Percentiles rank a stretch among this genome's conserved stretches.
Conservation (phyloP, 345 rosid genomes). For the rapeseed (Brassica napus) region Da-Ae NC_063446.1:2984001-2984500, state of each 20-base stretch:
- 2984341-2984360: slow-evolving; percentile 87
- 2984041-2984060: not conserved
- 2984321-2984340: slow-evolving; percentile 88
- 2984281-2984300: slow-evolving; percentile 99
- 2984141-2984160: slow-evolving; percentile 95
- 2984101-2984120: slow-evolving; percentile 36
- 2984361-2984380: slow-evolving; percentile 46
- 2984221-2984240: slow-evolving; percentile 88
- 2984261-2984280: slow-evolving; percentile 74
- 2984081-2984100: not conserved
- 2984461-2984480: not conserved
- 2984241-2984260: slow-evolving; percentile 81
- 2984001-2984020: slow-evolving; percentile 84
- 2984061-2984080: not conserved
- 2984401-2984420: slow-evolving; percentile 7
- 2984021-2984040: slow-evolving; percentile 78
- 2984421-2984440: not conserved
- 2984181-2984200: slow-evolving; percentile 90
- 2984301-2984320: slow-evolving; percentile 98
- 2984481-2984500: not conserved
- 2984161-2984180: slow-evolving; percentile 97
- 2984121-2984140: slow-evolving; percentile 96
- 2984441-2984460: slow-evolving; percentile 15
- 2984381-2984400: slow-evolving; percentile 14
- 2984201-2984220: slow-evolving; percentile 96